Conservation (phyloP, 108 stramenopile genomes). For the Stephanodiscus triporus region DNA sequence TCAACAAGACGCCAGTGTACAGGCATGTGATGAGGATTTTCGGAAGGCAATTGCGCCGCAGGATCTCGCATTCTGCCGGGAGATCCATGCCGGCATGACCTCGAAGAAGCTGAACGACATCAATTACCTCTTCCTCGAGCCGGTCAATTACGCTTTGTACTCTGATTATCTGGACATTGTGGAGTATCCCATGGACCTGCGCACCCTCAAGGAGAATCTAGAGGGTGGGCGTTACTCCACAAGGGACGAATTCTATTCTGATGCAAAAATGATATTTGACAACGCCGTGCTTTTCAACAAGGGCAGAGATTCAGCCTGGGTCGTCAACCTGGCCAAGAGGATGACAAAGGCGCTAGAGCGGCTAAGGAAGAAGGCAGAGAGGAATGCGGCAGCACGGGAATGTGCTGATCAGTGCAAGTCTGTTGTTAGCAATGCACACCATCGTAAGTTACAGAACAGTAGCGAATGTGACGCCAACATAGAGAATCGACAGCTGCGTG, state of each 20-base stretch:
- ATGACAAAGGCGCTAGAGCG: conserved; percentile 65
- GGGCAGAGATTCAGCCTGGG: conserved; percentile 59
- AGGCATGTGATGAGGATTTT: too few relatives aligned
- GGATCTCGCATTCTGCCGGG: conserved; percentile 59
- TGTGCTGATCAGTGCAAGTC: too few relatives aligned
- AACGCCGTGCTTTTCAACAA: conserved; percentile 77
- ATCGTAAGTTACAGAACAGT: not conserved
- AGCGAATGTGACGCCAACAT: not conserved
- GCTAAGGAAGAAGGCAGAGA: conserved; percentile 59
- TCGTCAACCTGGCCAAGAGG: conserved; percentile 68
- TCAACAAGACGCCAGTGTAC: too few relatives aligned
- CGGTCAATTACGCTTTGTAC: conserved; percentile 60
- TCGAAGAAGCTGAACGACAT: conserved; percentile 59
- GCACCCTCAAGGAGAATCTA: conserved; percentile 63
- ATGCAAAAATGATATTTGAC: conserved; percentile 40
- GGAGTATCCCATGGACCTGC: conserved; percentile 68
- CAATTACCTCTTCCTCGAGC: conserved; percentile 75
- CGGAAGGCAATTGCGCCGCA: too few relatives aligned
- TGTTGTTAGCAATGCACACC: too few relatives aligned
- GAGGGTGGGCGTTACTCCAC: conserved; percentile 55
- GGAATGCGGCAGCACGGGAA: conserved; percentile 1
- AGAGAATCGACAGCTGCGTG: not conserved
- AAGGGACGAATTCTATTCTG: conserved; percentile 27
- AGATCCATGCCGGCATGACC: conserved; percentile 48
- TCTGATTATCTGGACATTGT: conserved; percentile 65